A percentile compares a stretch with the other conserved stretches of the same genome.
phyloP scores from a whole-genome alignment of 2,329 filamentous ascomycete genomes.

The Aspergillus fischeri region DNA sequence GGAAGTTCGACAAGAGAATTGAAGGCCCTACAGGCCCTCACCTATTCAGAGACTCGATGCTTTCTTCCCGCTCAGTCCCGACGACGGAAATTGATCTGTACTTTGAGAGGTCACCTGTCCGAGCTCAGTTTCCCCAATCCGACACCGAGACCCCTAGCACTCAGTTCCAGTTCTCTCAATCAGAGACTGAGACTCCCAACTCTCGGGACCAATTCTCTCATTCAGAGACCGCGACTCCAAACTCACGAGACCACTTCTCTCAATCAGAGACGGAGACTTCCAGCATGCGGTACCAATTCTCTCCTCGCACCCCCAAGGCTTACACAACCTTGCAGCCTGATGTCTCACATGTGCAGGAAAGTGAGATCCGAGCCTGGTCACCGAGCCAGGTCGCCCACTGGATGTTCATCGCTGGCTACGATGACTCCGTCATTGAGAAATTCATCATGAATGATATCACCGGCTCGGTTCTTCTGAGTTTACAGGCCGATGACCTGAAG shows the following conservation, averaged over 20 bases:
- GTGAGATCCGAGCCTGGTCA: conserved; percentile 29
- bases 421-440: conserved; percentile 70
- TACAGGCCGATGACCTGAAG: conserved; percentile 78
- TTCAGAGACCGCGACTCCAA: too few relatives aligned
- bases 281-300: conserved; percentile 6
- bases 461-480: conserved; percentile 78
- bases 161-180: not conserved
- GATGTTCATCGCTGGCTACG: conserved; percentile 81
- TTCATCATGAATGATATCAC: conserved; percentile 93
- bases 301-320: conserved; percentile 48
- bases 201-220: conserved; percentile 23
- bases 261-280: too few relatives aligned
- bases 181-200: not conserved
- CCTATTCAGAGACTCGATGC: conserved; percentile 65
- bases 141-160: conserved; percentile 49
- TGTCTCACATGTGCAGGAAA: conserved; percentile 26
- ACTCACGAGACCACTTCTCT: too few relatives aligned
- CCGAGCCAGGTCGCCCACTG: conserved; percentile 42
- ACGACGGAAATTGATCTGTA: conserved; percentile 18
- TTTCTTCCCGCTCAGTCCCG: conserved; percentile 13
- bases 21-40: conserved; percentile 86
- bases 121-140: conserved; percentile 5
- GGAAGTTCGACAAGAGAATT: conserved; percentile 56
- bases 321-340: conserved; percentile 40
- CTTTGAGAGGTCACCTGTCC: conserved; percentile 14